A percentile compares a stretch with the other conserved stretches of the same genome.
Evolutionary conservation across 192 early-diverging fungal species (phyloP).

Genomic region (Borealophlyctis nickersoniae): DNA sequence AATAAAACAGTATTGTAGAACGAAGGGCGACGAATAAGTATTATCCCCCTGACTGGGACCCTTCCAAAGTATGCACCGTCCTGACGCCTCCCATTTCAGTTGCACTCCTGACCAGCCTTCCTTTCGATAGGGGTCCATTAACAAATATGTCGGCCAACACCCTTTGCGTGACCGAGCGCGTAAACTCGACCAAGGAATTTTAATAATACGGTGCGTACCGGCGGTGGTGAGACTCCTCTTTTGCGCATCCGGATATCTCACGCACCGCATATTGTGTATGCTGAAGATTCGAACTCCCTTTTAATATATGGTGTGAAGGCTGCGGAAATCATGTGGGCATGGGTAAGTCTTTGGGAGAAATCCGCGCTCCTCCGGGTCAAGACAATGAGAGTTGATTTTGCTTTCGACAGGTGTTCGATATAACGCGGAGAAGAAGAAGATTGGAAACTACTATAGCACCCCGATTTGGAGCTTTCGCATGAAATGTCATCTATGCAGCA

Average conservation of each 20-base stretch:
- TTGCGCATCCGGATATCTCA: neutral
- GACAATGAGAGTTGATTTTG: constrained; percentile 6
- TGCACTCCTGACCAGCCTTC: neutral
- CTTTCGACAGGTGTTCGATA: constrained; percentile 73
- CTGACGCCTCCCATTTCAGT: neutral
- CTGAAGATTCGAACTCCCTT: constrained; percentile 80
- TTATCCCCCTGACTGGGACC: constrained; percentile 86
- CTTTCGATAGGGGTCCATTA: constrained; percentile 69
- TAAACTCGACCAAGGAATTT: constrained; percentile 85
- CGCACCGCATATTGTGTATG: neutral
- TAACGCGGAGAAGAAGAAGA: constrained; percentile 93
- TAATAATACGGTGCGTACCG: constrained; percentile 66
- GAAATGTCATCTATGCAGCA: constrained; percentile 86
- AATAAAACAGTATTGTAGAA: too few species aligned
- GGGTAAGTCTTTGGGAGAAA: constrained; percentile 55
- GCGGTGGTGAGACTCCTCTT: neutral
- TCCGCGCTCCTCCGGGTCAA: too few species aligned
- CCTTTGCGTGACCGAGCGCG: constrained; percentile 81
- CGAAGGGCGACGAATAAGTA: constrained; percentile 50
- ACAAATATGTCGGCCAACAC: constrained; percentile 83
- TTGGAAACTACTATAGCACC: constrained; percentile 83
- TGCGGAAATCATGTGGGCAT: constrained; percentile 83
- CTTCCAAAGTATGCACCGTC: constrained; percentile 60
- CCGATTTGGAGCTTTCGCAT: constrained; percentile 87
- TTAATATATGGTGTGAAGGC: constrained; percentile 83